phyloP scores from a whole-genome alignment of 2,329 filamentous ascomycete species.

The Epichloe sibirici region DNA sequence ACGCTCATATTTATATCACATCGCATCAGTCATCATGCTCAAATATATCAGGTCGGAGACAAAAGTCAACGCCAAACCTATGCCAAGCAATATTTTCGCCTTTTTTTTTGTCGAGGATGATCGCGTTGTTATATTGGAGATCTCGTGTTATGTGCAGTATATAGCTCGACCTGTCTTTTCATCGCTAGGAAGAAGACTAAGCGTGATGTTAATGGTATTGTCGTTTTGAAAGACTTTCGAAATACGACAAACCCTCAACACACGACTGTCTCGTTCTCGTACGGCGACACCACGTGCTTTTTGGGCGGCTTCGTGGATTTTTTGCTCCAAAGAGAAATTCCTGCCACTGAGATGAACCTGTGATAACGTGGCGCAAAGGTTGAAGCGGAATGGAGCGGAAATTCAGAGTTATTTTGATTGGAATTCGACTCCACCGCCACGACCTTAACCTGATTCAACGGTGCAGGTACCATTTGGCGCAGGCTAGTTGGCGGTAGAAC shows the following conservation, averaged over 20 bases:
- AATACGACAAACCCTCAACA: no score
- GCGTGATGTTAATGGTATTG: no score
- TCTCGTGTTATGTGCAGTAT: no score
- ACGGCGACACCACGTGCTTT: background rate
- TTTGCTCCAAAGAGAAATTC: background rate
- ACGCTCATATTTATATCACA: background rate
- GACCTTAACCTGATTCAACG: no score
- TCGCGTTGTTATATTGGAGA: no score
- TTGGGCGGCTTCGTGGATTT: background rate
- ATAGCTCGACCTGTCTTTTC: no score
- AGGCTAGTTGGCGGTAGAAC: no score
- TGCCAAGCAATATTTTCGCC: background rate
- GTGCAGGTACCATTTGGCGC: no score
- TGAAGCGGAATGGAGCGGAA: conserved; percentile 12
- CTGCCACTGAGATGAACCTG: conserved; percentile 16
- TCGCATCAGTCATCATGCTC: background rate
- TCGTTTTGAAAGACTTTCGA: no score
- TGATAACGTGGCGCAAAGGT: conserved; percentile 16
- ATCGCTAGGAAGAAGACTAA: no score
- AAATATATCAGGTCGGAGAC: background rate
- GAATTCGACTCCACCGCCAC: background rate
- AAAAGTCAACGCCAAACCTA: background rate
- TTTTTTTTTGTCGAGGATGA: no score
- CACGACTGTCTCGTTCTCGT: no score
- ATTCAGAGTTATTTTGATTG: background rate